A percentile compares a stretch with the other conserved stretches of the same genome.
These are phyloP conservation scores for Penicillium sp. DNA, from an alignment of 2,329 filamentous ascomycete species.

Conservation along the genomic window DNA sequence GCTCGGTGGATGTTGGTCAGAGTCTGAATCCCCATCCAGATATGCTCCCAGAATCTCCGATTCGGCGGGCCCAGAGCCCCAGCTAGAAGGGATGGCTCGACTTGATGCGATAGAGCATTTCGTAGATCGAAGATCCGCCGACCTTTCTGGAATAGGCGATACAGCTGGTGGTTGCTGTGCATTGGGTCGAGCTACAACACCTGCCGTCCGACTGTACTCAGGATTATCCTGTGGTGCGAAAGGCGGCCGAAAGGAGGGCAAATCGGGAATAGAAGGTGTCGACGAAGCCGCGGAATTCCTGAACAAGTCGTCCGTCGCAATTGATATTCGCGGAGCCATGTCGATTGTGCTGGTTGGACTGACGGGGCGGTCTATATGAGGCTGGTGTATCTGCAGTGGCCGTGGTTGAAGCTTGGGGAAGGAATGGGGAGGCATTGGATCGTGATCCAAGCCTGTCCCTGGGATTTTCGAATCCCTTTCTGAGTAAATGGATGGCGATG, in stretches of 20 bases:
- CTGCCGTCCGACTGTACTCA: slow-evolving; percentile 27
- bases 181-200: slow-evolving; percentile 33
- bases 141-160: slow-evolving; percentile 72
- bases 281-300: slow-evolving; percentile 29
- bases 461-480: slow-evolving; percentile 27
- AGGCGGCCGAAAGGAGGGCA: slow-evolving; percentile 24
- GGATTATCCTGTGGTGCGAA: slow-evolving; percentile 17
- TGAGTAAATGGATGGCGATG: slow-evolving; percentile 39
- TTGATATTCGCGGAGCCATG: slow-evolving; percentile 26
- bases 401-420: slow-evolving; percentile 30
- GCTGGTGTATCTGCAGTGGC: slow-evolving; percentile 16
- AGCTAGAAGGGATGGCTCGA: slow-evolving; percentile 66
- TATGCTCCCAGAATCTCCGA: slow-evolving; percentile 46
- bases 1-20: slow-evolving; percentile 15
- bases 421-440: slow-evolving; percentile 24
- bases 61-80: slow-evolving; percentile 51
- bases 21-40: slow-evolving; percentile 30
- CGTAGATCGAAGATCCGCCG: slow-evolving; percentile 49
- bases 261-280: slow-evolving; percentile 32
- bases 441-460: slow-evolving; percentile 24
- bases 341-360: slow-evolving; percentile 25
- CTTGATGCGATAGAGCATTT: slow-evolving; percentile 65
- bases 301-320: slow-evolving; percentile 30
- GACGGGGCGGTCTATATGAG: slow-evolving; percentile 14
- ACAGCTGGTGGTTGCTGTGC: slow-evolving; percentile 52